Conservation (phyloP, 805 yeast species). For the Hanseniaspora meyeri region DNA sequence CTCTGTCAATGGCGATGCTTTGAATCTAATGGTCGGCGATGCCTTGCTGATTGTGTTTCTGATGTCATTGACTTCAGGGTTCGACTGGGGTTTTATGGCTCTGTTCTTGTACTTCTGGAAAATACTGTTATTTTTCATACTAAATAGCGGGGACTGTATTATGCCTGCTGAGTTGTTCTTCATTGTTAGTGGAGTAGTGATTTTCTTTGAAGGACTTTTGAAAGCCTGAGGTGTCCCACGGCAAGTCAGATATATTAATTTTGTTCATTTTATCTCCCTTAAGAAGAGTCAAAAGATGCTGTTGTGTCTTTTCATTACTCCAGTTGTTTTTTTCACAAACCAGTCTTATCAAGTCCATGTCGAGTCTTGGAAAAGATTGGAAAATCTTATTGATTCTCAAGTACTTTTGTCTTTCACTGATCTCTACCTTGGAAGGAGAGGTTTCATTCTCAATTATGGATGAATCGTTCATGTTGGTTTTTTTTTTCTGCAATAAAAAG, state of each 20-base stretch:
- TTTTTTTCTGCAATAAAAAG: no score
- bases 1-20: not conserved
- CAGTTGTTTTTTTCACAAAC: constrained; percentile 8
- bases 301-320: constrained; percentile 1
- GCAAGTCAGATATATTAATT: not conserved
- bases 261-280: constrained; percentile 3
- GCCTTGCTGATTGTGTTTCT: constrained; percentile 1
- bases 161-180: not conserved
- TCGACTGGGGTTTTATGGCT: not conserved
- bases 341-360: constrained; percentile 11
- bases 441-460: not conserved
- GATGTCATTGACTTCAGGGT: not conserved
- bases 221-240: constrained; percentile 1
- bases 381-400: constrained; percentile 10
- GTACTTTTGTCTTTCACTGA: constrained; percentile 12
- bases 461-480: constrained; percentile 1
- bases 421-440: not conserved
- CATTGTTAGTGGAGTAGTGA: not conserved
- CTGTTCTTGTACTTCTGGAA: constrained; percentile 13
- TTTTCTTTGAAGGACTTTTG: not conserved
- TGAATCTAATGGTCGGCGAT: not conserved
- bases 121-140: not conserved
- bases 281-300: not conserved
- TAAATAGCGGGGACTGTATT: not conserved
- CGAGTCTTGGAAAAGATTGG: constrained; percentile 7